Base-by-base conservation (phyloP, 208 protist species). In the Acanthamoeba lenticulata region DNA sequence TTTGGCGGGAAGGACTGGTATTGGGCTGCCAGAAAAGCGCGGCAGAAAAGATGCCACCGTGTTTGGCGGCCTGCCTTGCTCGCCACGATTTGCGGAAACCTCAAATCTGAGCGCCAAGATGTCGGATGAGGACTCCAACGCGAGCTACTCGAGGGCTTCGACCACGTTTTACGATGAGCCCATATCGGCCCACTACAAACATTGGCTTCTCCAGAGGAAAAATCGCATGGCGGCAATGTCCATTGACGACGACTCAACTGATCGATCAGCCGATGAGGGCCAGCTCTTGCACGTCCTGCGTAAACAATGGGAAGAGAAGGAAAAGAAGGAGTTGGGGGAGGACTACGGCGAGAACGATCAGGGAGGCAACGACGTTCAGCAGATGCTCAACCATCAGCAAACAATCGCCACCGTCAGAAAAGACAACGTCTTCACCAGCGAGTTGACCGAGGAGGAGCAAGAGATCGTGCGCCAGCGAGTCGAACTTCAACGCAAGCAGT, bases 341-440 rank as follows among this genome's bases (percentile, higher is more conserved):
- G 81, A 90, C 49, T 38, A 40, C 17, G 42, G 15, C 21, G 81
- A 57, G n/a, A 27, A 90, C 21, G 81, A 90, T 1, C 72, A 83
- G 21, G 72, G 72, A 17, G 34, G 38, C 6, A 90, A 32, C 44
- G 36, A 90, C 34, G 49, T 29, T 15, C 13, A 90, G 34, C 13
- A 90, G 49, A 17, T 90, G 21, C 27, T 90, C 34, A 45, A 24
- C 17, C 49, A 90, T 38, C 44, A 65, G 27, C 32, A 77, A 11
- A 77, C 55, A 7, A 93, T 93, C 44, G 60, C 88, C 4, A 93
- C 88, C 5, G 90, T 94, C 42, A 34, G 69, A 21, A 95, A 95
- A 65, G 83, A 77, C 38, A 94, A 95, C 34, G 93, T 95, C 38
- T 94, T 95, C 44, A 74, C 83, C 15, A 67, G 77, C 17, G 94